Evolutionary conservation across 2,329 filamentous ascomycete genomes (phyloP), one percentile per base, ranked within the genome.

Genomic region (Catunica adiposa): DNA sequence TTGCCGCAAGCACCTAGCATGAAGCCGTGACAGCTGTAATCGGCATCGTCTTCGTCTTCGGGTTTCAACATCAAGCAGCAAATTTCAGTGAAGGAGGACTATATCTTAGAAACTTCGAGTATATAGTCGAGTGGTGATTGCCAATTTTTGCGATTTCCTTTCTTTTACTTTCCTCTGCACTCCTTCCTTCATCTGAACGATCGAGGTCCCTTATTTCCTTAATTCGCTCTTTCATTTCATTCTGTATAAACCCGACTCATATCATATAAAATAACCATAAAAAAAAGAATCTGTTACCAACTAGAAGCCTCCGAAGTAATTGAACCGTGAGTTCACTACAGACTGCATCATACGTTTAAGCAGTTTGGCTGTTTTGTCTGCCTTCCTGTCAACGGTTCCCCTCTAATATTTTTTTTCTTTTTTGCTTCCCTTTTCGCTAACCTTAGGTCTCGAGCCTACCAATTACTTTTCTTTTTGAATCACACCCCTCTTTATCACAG

Each of bases 121-220:
- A 51, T 51, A 37, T 31, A 51, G 48, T 26, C 26, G 17, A 51
- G 26, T 37, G 8, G 20, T 37, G 26, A 34, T 15, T n/a, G 44
- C 53, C 17, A n/a, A 17, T 23, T 15, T 38, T 37, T 29, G 22
- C 3, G 14, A n/a, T 17, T 22, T 26, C n/a, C 26, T 8, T 47
- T 50, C 26, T 60, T 50, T 11, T 53, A 23, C 42, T 50, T 48
- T 57, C 37, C 42, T 57, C 44, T 57, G 22, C 31, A 53, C 52
- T 42, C 38, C 53, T 31, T 22, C 42, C 25, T 8, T 37, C 23
- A 26, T 38, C 29, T 44, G 44, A 46, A 56, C 20, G 17, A 51
- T 51, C 26, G 26, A 51, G 25, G 31, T 48, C 47, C 26, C 23
- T 51, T 23, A 9, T 20, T 51, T 37, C 20, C 34, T 38, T 38